phyloP scores from a whole-genome alignment of 345 rosid genomes.

The Schrenkiella parvula region DNA sequence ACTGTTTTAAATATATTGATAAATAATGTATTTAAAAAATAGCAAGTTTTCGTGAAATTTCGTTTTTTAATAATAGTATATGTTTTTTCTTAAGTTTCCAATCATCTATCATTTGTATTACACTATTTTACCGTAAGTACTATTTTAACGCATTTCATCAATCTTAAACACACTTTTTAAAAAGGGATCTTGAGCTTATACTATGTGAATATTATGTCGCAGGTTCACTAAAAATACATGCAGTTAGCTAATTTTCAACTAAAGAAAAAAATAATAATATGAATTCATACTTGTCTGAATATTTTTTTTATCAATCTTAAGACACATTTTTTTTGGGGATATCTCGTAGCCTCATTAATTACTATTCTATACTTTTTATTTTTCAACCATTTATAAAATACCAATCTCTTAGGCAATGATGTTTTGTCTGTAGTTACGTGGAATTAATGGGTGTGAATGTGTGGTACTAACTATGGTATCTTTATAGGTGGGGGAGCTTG shows the following conservation, averaged over 20 bases:
- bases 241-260: neutral
- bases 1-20: too few relatives aligned
- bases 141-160: too few relatives aligned
- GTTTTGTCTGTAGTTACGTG: neutral
- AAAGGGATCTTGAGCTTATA: neutral
- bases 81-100: neutral
- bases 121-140: too few relatives aligned
- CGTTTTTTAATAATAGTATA: neutral
- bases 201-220: neutral
- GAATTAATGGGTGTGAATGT: slow-evolving; percentile 32
- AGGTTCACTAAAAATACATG: neutral
- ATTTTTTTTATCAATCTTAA: too few relatives aligned
- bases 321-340: neutral
- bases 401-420: slow-evolving; percentile 10
- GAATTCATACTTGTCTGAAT: neutral
- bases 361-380: neutral
- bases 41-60: neutral
- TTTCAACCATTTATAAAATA: neutral
- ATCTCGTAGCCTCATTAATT: neutral
- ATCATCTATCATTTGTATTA: neutral
- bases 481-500: slow-evolving; percentile 33
- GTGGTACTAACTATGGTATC: slow-evolving; percentile 27
- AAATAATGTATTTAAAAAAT: too few relatives aligned
- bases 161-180: too few relatives aligned
- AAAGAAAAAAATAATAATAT: neutral